Conservation (phyloP, 208 protist genomes). For the Endotrypanum monterogeii region DNA sequence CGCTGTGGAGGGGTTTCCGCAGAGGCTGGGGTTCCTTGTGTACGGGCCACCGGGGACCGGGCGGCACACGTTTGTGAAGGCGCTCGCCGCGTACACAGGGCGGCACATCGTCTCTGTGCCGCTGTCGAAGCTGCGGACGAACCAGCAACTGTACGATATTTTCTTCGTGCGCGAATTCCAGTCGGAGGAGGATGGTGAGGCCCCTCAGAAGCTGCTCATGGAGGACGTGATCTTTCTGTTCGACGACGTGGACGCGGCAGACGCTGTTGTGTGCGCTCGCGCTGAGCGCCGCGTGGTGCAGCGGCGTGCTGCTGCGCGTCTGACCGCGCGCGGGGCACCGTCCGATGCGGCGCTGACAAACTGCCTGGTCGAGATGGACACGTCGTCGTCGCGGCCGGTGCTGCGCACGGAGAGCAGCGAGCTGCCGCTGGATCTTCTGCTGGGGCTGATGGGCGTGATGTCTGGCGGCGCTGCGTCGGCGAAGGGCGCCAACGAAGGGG, state of each 20-base stretch:
- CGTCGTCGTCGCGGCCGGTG: slow-evolving; percentile 24
- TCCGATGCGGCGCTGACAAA: slow-evolving; percentile 23
- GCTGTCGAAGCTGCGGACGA: slow-evolving; percentile 72
- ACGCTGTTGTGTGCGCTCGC: slow-evolving; percentile 71
- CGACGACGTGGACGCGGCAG: slow-evolving; percentile 80
- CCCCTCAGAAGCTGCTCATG: slow-evolving; percentile 39
- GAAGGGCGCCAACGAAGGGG: background rate
- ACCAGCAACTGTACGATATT: slow-evolving; percentile 91
- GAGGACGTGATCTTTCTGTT: slow-evolving; percentile 89
- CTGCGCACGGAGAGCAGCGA: slow-evolving; percentile 9
- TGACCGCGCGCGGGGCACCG: slow-evolving; percentile 22
- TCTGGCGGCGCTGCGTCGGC: background rate
- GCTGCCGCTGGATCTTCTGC: slow-evolving; percentile 25
- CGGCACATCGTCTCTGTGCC: slow-evolving; percentile 82
- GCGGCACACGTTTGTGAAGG: slow-evolving; percentile 98
- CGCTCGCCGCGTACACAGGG: slow-evolving; percentile 99
- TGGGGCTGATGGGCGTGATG: slow-evolving; percentile 13
- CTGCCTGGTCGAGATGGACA: slow-evolving; percentile 29
- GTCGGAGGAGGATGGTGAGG: slow-evolving; percentile 19
- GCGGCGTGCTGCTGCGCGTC: slow-evolving; percentile 22
- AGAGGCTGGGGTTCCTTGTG: slow-evolving; percentile 98
- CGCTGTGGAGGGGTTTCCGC: slow-evolving; percentile 80
- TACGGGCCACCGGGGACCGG: slow-evolving; percentile 97
- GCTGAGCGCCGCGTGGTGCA: slow-evolving; percentile 37
- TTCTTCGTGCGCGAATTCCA: slow-evolving; percentile 79